Conservation (phyloP, 1,139 yeast species). For the Yamadazyma pseudoaaseri region DNA sequence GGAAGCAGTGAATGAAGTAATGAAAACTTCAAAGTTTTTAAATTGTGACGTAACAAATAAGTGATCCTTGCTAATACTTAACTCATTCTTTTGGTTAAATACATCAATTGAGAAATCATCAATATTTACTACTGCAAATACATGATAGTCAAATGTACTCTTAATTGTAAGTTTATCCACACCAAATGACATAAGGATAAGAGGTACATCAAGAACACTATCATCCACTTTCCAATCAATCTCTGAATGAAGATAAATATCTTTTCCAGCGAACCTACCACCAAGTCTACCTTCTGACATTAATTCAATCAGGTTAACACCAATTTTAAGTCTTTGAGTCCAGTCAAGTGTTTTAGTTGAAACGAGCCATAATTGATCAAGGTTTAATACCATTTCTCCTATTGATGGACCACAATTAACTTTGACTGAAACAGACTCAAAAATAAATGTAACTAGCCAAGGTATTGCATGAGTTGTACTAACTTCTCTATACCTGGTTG, state of each 20-base stretch:
- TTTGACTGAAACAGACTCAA: constrained; percentile 51
- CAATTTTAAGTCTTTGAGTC: constrained; percentile 69
- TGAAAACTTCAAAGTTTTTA: constrained; percentile 56
- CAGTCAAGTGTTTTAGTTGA: constrained; percentile 67
- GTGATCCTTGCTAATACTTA: constrained; percentile 52
- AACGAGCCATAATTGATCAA: constrained; percentile 67
- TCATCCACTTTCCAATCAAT: constrained; percentile 63
- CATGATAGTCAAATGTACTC: constrained; percentile 79
- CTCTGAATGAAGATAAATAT: constrained; percentile 59
- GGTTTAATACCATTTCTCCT: constrained; percentile 56
- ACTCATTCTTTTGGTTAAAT: constrained; percentile 63
- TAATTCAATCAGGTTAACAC: constrained; percentile 53
- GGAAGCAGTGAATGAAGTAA: constrained; percentile 84
- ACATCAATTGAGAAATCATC: constrained; percentile 53
- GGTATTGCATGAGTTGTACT: constrained; percentile 69
- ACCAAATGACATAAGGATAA: constrained; percentile 62
- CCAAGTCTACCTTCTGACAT: constrained; percentile 76
- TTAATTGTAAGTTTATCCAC: constrained; percentile 56
- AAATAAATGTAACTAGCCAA: constrained; percentile 64
- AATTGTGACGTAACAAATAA: constrained; percentile 58
- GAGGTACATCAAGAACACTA: constrained; percentile 56
- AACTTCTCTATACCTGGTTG: constrained; percentile 57
- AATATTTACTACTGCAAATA: constrained; percentile 65
- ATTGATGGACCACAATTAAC: constrained; percentile 84
- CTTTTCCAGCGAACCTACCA: constrained; percentile 54